Percentiles rank a stretch among this genome's conserved stretches.
Conservation (phyloP, 805 yeast species). For the Myxozyma neotropica region DNA sequence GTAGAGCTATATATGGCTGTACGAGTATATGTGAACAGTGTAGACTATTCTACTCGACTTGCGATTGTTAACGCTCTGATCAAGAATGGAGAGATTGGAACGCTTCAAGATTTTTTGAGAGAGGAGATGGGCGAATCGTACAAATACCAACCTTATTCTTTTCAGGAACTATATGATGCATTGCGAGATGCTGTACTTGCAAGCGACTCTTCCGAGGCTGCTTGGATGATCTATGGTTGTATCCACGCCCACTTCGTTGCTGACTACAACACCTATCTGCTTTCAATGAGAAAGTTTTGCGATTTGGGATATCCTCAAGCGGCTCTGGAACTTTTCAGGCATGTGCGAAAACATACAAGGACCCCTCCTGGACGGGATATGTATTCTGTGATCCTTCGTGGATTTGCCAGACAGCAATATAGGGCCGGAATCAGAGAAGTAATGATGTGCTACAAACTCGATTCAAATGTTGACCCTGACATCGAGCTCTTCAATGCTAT, state of each 20-base stretch:
- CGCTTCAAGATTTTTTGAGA: constrained; percentile 48
- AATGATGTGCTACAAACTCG: constrained; percentile 66
- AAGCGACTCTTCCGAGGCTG: constrained; percentile 46
- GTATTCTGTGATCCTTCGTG: constrained; percentile 60
- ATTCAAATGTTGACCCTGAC: constrained; percentile 57
- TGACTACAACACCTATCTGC: constrained; percentile 61
- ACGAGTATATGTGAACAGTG: constrained; percentile 45
- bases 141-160: constrained; percentile 34
- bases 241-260: constrained; percentile 57
- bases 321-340: constrained; percentile 63
- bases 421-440: constrained; percentile 67
- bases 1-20: constrained; percentile 48
- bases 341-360: constrained; percentile 49
- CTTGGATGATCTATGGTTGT: constrained; percentile 63
- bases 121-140: constrained; percentile 46
- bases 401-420: constrained; percentile 61
- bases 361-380: constrained; percentile 48
- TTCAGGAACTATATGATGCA: constrained; percentile 47
- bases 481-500: constrained; percentile 61
- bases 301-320: constrained; percentile 57
- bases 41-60: constrained; percentile 47
- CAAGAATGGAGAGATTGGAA: constrained; percentile 44
- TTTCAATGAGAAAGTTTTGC: constrained; percentile 61
- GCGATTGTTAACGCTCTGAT: constrained; percentile 47
- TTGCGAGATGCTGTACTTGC: constrained; percentile 51